These are phyloP conservation scores for Excoecaria agallocha DNA, from an alignment of 345 rosid species.

Conservation along the genomic window DNA sequence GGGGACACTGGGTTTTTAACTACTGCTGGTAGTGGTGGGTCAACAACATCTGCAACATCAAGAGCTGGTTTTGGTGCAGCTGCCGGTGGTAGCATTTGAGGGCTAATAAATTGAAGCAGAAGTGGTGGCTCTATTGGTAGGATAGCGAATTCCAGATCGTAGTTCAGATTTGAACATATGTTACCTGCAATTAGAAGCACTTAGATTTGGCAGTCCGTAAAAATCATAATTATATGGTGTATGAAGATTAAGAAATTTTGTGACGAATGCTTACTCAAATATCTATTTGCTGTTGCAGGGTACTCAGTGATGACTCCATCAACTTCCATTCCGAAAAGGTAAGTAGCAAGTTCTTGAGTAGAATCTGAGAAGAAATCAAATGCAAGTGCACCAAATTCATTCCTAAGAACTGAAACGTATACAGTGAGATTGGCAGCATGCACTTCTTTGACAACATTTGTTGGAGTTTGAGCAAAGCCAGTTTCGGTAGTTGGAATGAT, in stretches of 20 bases:
- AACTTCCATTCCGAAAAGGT: slow-evolving; percentile 39
- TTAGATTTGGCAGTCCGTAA: too few species aligned
- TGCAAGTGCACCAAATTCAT: slow-evolving; percentile 57
- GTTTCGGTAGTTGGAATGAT: slow-evolving; percentile 32
- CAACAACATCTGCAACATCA: slow-evolving; percentile 47
- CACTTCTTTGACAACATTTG: slow-evolving; percentile 52
- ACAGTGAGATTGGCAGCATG: slow-evolving; percentile 65
- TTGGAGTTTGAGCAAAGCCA: slow-evolving; percentile 41
- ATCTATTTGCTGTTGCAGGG: slow-evolving; percentile 76
- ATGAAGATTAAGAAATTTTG: neutral
- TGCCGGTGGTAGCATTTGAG: slow-evolving; percentile 9
- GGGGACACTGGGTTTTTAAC: neutral
- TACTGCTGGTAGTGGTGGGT: slow-evolving; percentile 82
- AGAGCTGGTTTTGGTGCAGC: slow-evolving; percentile 50
- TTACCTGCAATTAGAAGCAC: slow-evolving; percentile 42
- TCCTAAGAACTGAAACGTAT: slow-evolving; percentile 53
- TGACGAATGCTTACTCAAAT: slow-evolving; percentile 47
- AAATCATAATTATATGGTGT: neutral
- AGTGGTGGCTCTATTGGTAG: slow-evolving; percentile 54
- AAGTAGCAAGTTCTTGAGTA: slow-evolving; percentile 60
- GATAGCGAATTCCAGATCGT: slow-evolving; percentile 32
- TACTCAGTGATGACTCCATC: slow-evolving; percentile 74
- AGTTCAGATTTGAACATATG: slow-evolving; percentile 49
- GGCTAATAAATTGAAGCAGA: slow-evolving; percentile 27
- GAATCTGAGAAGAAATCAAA: slow-evolving; percentile 81